Conservation (phyloP, 2,329 filamentous ascomycete species). For the Fusarium udum region DNA sequence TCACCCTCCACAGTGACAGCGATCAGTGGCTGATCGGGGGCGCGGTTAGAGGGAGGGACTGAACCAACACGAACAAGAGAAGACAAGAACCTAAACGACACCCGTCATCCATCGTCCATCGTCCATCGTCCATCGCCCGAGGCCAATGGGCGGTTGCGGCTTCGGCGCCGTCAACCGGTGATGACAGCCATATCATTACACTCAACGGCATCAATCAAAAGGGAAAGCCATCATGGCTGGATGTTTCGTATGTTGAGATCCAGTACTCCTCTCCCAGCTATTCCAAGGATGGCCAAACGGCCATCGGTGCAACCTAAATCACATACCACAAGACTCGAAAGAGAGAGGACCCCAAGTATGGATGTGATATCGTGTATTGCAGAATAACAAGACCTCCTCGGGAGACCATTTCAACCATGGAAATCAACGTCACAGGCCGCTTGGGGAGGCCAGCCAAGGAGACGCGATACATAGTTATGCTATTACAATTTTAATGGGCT, state of each 20-base stretch:
- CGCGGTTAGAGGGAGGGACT: conserved; percentile 24
- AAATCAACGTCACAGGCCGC: conserved; percentile 32
- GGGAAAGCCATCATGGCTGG: neutral
- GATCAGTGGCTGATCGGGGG: conserved; percentile 28
- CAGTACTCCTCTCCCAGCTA: neutral
- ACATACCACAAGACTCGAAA: conserved; percentile 35
- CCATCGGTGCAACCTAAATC: conserved; percentile 15
- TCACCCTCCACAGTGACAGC: conserved; percentile 29
- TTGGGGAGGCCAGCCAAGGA: conserved; percentile 15
- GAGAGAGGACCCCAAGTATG: conserved; percentile 25
- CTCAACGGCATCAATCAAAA: conserved; percentile 1
- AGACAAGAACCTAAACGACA: conserved; percentile 13
- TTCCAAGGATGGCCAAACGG: conserved; percentile 13
- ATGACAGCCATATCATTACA: conserved; percentile 13
- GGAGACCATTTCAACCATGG: conserved; percentile 7
- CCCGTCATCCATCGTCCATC: neutral
- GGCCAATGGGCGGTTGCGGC: conserved; percentile 14
- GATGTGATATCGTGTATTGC: conserved; percentile 19
- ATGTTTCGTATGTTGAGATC: neutral
- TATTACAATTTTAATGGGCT: neutral
- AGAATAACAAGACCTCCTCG: conserved; percentile 10
- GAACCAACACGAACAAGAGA: conserved; percentile 25
- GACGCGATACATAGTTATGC: neutral
- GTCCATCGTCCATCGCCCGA: neutral
- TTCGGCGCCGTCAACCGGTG: conserved; percentile 21